phyloP scores from a whole-genome alignment of 352 stramenopile species.

The Halophytophthora polymorphica region DNA sequence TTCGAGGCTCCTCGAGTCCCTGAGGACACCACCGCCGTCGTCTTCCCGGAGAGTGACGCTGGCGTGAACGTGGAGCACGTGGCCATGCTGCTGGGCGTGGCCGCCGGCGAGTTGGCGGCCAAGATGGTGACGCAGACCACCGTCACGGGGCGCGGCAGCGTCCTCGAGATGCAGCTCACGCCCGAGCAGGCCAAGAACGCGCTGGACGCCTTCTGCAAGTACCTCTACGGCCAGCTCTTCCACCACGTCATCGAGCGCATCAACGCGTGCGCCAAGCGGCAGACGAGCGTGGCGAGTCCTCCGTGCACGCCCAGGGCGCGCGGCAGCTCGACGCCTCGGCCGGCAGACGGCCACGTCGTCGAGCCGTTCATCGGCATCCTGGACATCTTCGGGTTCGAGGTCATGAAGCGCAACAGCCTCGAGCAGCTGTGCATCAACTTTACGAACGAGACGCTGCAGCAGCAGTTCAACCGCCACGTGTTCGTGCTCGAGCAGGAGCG shows the following conservation, averaged over 20 bases:
- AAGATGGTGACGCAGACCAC: constrained; percentile 86
- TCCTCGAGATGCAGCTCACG: constrained; percentile 72
- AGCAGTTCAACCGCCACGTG: constrained; percentile 89
- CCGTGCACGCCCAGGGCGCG: background rate
- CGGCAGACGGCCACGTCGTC: too few relatives aligned
- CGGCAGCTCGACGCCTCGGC: too few relatives aligned
- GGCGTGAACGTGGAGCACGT: constrained; percentile 63
- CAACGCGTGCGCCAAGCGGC: constrained; percentile 66
- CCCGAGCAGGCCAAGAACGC: constrained; percentile 75
- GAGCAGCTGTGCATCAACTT: constrained; percentile 93
- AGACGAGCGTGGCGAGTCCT: too few relatives aligned
- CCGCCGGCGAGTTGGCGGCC: constrained; percentile 57
- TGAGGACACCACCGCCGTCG: constrained; percentile 22
- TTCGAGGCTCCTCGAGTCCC: constrained; percentile 34
- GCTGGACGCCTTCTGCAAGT: constrained; percentile 85
- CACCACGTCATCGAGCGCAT: constrained; percentile 74
- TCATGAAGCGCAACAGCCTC: constrained; percentile 85
- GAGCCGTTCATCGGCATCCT: constrained; percentile 86
- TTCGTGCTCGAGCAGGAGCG: constrained; percentile 83
- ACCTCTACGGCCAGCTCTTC: constrained; percentile 79
- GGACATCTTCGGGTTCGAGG: constrained; percentile 91
- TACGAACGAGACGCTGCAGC: constrained; percentile 88
- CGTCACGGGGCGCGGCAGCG: constrained; percentile 66
- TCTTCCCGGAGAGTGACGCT: constrained; percentile 50
- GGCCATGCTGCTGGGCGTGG: constrained; percentile 50